A percentile compares a stretch with the other conserved stretches of the same genome.
Evolutionary conservation across 495 filamentous ascomycete species (phyloP).

Genomic region (Cercophora sp.): DNA sequence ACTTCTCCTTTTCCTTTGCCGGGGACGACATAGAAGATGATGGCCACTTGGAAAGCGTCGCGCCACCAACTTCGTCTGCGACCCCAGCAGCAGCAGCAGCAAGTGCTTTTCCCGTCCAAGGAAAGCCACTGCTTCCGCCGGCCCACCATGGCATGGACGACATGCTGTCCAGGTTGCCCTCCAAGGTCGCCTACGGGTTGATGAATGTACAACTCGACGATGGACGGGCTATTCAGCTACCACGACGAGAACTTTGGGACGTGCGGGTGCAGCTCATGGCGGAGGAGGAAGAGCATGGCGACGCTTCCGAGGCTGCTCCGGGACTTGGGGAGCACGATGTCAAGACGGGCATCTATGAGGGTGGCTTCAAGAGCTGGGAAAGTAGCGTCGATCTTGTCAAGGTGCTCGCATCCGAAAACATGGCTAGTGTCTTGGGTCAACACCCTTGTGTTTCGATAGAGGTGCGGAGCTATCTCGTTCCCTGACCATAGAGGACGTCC

Average conservation of each 20-base stretch:
- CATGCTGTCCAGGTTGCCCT: constrained; percentile 68
- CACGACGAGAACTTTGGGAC: constrained; percentile 88
- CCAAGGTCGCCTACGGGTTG: constrained; percentile 69
- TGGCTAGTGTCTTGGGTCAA: constrained; percentile 52
- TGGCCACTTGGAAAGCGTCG: constrained; percentile 34
- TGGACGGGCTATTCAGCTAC: constrained; percentile 51
- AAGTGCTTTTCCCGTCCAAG: constrained; percentile 47
- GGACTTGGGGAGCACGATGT: constrained; percentile 79
- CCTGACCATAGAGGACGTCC: background rate
- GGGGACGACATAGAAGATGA: constrained; percentile 80
- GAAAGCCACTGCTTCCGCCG: constrained; percentile 46
- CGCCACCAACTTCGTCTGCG: background rate
- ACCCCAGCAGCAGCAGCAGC: constrained; percentile 20
- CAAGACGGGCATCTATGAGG: constrained; percentile 87
- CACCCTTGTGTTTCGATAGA: constrained; percentile 62
- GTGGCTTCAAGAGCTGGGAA: constrained; percentile 99
- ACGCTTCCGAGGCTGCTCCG: constrained; percentile 34
- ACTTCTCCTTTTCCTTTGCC: constrained; percentile 77
- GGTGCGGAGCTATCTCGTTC: constrained; percentile 44
- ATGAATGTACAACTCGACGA: constrained; percentile 52
- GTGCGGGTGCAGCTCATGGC: constrained; percentile 92
- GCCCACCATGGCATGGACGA: constrained; percentile 37
- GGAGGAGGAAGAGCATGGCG: constrained; percentile 58
- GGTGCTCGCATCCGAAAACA: constrained; percentile 53
- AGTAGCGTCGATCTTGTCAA: constrained; percentile 84